These are phyloP conservation scores for Dunaliella sp. DNA, from an alignment of 139 green algal species.

Conservation along the genomic window DNA sequence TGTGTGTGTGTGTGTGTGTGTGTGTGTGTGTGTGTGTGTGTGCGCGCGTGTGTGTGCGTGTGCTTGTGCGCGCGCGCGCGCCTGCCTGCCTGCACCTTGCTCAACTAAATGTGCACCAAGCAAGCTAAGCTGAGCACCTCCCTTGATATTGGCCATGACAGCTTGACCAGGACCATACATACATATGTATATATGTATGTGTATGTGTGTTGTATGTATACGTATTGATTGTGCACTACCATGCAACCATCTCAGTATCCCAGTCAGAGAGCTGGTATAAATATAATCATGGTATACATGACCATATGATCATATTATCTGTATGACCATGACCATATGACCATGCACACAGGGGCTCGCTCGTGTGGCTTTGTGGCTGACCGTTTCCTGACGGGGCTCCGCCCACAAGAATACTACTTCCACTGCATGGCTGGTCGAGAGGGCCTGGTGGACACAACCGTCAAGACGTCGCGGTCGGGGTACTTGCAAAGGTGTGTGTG, in stretches of 20 bases:
- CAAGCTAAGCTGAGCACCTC: background rate
- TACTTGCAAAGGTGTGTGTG: constrained; percentile 73
- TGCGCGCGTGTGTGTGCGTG: background rate
- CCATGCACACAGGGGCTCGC: constrained; percentile 43
- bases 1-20: background rate
- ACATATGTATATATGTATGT: no score
- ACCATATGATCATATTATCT: no score
- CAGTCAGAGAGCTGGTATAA: no score
- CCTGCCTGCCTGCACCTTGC: background rate
- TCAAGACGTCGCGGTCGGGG: constrained; percentile 94
- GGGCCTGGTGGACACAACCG: constrained; percentile 94
- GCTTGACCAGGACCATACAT: no score
- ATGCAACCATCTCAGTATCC: no score
- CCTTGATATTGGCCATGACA: no score
- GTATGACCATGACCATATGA: no score
- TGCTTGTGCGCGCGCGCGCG: background rate
- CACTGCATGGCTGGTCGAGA: constrained; percentile 99
- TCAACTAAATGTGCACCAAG: background rate
- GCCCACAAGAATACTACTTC: constrained; percentile 97
- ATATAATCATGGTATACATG: no score
- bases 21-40: background rate
- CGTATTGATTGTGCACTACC: no score
- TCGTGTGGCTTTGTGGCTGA: constrained; percentile 90
- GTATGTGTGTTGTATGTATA: no score
- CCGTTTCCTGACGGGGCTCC: constrained; percentile 57